Evolutionary conservation across 176 grass and related monocot species (phyloP).

Genomic region (Puccinellia tenuiflora): DNA sequence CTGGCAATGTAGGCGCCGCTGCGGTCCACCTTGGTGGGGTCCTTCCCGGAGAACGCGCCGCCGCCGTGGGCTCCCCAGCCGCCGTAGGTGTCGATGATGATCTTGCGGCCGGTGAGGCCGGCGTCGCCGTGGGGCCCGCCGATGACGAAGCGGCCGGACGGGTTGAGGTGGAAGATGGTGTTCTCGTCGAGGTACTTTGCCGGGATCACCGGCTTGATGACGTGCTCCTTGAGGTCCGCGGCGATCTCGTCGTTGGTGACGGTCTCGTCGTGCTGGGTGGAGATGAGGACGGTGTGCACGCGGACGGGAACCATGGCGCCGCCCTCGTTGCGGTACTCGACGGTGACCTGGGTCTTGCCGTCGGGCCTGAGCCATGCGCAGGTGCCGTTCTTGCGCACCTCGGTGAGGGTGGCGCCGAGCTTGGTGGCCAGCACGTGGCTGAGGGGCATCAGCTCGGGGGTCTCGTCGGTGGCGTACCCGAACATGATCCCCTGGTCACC

Average conservation of each 20-base stretch:
- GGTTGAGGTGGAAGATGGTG: conserved; percentile 67
- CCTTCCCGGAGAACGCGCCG: conserved; percentile 54
- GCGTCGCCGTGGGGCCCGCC: conserved; percentile 47
- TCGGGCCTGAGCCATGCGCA: conserved; percentile 56
- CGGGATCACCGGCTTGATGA: conserved; percentile 60
- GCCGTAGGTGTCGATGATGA: conserved; percentile 62
- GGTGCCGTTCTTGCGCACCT: conserved; percentile 64
- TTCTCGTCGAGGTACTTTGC: conserved; percentile 58
- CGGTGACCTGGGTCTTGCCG: conserved; percentile 69
- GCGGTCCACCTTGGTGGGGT: conserved; percentile 66
- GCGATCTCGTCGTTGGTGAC: conserved; percentile 72
- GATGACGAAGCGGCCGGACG: conserved; percentile 51
- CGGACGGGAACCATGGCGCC: conserved; percentile 68
- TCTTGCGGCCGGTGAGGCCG: conserved; percentile 49
- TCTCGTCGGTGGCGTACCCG: conserved; percentile 60
- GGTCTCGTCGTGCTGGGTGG: conserved; percentile 70
- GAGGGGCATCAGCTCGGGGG: conserved; percentile 60
- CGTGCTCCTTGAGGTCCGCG: conserved; percentile 70
- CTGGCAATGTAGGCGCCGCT: conserved; percentile 53
- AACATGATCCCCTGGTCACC: conserved; percentile 78
- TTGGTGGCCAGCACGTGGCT: conserved; percentile 65
- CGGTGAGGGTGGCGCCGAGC: conserved; percentile 51
- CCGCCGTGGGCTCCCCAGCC: conserved; percentile 56
- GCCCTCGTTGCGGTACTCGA: conserved; percentile 56
- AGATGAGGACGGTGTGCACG: conserved; percentile 73